Base-by-base conservation (phyloP, 2,329 filamentous ascomycete genomes). In the Aspergillus sp. region DNA sequence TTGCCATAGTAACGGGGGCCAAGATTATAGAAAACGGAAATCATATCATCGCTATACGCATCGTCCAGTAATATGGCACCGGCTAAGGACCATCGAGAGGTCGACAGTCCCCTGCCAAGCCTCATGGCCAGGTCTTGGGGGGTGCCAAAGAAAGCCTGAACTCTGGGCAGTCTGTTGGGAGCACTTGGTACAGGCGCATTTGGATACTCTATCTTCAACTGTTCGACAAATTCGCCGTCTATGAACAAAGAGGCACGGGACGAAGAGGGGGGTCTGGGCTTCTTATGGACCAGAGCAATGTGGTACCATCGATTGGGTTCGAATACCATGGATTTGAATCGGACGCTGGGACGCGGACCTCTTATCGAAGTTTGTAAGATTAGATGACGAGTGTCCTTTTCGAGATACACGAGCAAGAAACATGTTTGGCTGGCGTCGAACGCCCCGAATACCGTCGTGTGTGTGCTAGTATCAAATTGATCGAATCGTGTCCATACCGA, bases 351-450 rank as follows among this genome's bases (percentile, higher is more conserved):
- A 48, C 86, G 81, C 44, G 82, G 77, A 6, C 89, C 89, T 44
- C 82, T 87, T 50, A 97, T 86, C 12, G 93, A 96, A 5, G 94
- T 97, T 69, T 98, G 93, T 4, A 98, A 73, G 55, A 98, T 98
- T 55, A 98, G 86, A 67, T 95, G 93, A 50, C 80, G 86, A 2
- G 88, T 94, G 64, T 96, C 90, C 61, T 85, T 89, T 64, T 98
- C 94, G 35, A 98, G 76, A 61, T 98, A 98, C 50, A 89, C 83
- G 56, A 98, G 80, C 33, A 98, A 72, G 60, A 98, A 98, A 66
- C 93, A 98, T 4, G 87, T 88, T 65, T 97, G 91, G 4, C 82
- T 88, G 3, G 84, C 77, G 68, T 98, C 93, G 66, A 94, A 97
- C 6, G 93, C 88, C 28, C 93, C 93, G 64, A 98, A 98, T 9